These are phyloP conservation scores for Limonomyces culmigenus DNA, from an alignment of 1,284 basidiomycete species.

Conservation along the genomic window DNA sequence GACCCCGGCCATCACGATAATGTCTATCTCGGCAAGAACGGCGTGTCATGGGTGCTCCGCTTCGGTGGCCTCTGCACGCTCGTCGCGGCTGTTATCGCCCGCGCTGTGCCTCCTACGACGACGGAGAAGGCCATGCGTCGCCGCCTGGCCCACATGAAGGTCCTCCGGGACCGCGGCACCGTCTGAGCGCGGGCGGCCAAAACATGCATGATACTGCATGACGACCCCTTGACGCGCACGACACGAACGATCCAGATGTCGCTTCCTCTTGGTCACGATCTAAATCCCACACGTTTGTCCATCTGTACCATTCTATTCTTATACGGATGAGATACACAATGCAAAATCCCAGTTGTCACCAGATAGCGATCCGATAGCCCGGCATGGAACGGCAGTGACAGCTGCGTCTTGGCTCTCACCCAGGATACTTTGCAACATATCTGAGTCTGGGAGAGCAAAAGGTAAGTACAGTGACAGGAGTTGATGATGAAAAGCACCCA, in stretches of 20 bases:
- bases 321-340: conserved; percentile 24
- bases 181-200: too few species aligned
- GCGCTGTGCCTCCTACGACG: conserved; percentile 71
- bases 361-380: too few species aligned
- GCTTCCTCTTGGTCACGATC: too few species aligned
- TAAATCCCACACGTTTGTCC: background rate
- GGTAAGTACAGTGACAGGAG: too few species aligned
- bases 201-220: too few species aligned
- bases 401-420: too few species aligned
- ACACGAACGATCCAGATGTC: too few species aligned
- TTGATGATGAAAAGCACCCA: too few species aligned
- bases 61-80: conserved; percentile 82
- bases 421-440: too few species aligned
- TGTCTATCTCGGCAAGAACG: conserved; percentile 65
- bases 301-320: background rate
- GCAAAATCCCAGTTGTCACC: conserved; percentile 41
- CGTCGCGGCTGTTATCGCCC: conserved; percentile 55
- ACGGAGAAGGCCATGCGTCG: conserved; percentile 80
- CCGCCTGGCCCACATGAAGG: conserved; percentile 63
- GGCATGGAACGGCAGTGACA: too few species aligned
- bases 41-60: conserved; percentile 85
- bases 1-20: conserved; percentile 26
- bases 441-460: too few species aligned
- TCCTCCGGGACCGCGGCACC: conserved; percentile 38
- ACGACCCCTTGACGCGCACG: too few species aligned